Evolutionary conservation across 352 stramenopile genomes (phyloP).

Genomic region (Pythium rishiriense): DNA sequence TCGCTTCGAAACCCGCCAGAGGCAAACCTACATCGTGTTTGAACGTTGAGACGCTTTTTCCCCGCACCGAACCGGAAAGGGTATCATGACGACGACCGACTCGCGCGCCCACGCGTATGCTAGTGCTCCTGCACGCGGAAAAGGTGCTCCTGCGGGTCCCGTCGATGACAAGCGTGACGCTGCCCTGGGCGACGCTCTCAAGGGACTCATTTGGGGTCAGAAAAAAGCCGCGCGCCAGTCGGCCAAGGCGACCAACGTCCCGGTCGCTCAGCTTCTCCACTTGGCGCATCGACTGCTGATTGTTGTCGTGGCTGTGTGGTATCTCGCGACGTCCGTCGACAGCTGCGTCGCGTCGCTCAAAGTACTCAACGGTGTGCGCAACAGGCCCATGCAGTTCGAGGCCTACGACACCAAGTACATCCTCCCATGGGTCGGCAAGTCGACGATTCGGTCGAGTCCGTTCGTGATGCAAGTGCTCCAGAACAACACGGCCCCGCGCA

Average conservation of each 20-base stretch:
- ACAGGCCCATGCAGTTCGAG: constrained; percentile 2
- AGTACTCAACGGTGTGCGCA: neutral
- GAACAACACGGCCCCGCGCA: constrained; percentile 8
- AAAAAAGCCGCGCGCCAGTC: neutral
- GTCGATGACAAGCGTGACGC: constrained; percentile 10
- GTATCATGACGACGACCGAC: neutral
- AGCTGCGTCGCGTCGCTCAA: constrained; percentile 2
- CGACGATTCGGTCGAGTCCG: constrained; percentile 10
- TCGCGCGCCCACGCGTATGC: neutral
- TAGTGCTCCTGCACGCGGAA: no score
- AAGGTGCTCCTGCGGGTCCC: neutral
- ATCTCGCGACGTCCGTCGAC: neutral
- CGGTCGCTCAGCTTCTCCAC: neutral
- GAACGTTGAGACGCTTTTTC: no score
- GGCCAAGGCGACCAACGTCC: neutral
- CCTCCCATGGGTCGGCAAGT: constrained; percentile 5
- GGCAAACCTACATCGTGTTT: no score
- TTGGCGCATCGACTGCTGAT: constrained; percentile 3
- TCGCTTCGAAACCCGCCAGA: no score
- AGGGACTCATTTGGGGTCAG: neutral
- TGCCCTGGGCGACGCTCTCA: neutral
- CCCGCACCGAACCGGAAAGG: no score
- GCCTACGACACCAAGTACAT: constrained; percentile 13
- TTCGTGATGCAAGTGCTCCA: constrained; percentile 6
- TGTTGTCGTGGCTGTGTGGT: neutral